These are phyloP conservation scores for Durotheca rogersii DNA, from an alignment of 495 filamentous ascomycete genomes.

Conservation along the genomic window DNA sequence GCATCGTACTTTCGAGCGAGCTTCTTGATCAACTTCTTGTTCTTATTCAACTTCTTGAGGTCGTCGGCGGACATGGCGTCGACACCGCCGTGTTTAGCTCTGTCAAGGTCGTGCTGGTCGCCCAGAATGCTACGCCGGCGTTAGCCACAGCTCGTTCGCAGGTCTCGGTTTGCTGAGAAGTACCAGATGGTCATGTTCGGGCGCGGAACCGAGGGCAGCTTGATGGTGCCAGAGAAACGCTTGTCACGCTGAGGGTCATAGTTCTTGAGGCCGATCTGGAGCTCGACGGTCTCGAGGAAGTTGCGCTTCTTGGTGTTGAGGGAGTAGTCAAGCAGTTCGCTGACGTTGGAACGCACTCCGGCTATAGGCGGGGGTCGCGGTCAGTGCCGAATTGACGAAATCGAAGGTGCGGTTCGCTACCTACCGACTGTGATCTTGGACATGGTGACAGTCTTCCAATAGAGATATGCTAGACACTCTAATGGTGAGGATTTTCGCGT, in stretches of 20 bases:
- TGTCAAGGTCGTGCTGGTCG: constrained; percentile 99
- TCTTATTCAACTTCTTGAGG: constrained; percentile 99
- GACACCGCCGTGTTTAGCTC: constrained; percentile 95
- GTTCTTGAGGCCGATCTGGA: constrained; percentile 99
- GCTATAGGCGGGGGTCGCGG: constrained; percentile 58
- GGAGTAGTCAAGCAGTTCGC: constrained; percentile 89
- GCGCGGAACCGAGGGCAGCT: constrained; percentile 84
- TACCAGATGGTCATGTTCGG: constrained; percentile 89
- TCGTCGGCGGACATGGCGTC: constrained; percentile 98
- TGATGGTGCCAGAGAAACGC: constrained; percentile 99
- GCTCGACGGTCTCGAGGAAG: constrained; percentile 93
- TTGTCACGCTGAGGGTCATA: constrained; percentile 99
- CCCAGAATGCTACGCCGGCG: constrained; percentile 71
- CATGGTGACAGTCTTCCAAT: constrained; percentile 74
- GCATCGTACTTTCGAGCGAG: constrained; percentile 99
- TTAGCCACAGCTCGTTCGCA: constrained; percentile 32
- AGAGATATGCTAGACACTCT: constrained; percentile 61
- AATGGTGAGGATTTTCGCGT: constrained; percentile 70
- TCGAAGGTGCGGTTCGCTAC: too few species aligned
- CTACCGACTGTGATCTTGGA: constrained; percentile 86
- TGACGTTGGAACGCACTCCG: constrained; percentile 94
- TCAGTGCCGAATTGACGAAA: too few species aligned
- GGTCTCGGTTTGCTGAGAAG: constrained; percentile 2
- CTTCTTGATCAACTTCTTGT: constrained; percentile 99
- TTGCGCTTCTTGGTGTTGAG: constrained; percentile 98